Evolutionary conservation across 2,329 filamentous ascomycete genomes (phyloP).

Genomic region (Colletotrichum sp.): DNA sequence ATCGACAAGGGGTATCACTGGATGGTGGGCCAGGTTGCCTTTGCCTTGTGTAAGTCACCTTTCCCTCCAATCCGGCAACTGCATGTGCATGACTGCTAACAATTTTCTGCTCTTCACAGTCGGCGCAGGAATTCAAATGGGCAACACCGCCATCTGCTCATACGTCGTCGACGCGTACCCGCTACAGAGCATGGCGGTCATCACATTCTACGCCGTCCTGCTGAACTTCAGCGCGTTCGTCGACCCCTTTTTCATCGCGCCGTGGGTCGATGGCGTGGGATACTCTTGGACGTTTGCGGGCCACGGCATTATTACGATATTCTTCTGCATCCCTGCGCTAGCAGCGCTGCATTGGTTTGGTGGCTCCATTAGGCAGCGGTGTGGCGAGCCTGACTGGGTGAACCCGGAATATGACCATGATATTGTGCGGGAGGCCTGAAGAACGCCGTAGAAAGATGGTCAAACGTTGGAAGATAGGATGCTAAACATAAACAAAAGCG

Average conservation of each 20-base stretch:
- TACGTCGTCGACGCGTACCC: slow-evolving; percentile 63
- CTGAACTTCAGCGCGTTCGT: slow-evolving; percentile 55
- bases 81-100: background rate
- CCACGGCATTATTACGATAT: slow-evolving; percentile 50
- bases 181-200: slow-evolving; percentile 56
- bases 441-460: background rate
- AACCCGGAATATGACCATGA: slow-evolving; percentile 43
- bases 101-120: slow-evolving; percentile 34
- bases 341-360: slow-evolving; percentile 45
- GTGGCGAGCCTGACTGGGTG: slow-evolving; percentile 46
- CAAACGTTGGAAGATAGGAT: background rate
- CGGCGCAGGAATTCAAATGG: slow-evolving; percentile 59
- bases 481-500: background rate
- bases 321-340: slow-evolving; percentile 41
- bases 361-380: slow-evolving; percentile 35
- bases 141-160: slow-evolving; percentile 55
- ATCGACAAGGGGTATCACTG: slow-evolving; percentile 58
- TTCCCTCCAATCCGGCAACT: too few relatives aligned
- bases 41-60: slow-evolving; percentile 60
- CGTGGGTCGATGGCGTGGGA: slow-evolving; percentile 48
- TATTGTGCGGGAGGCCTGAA: background rate
- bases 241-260: slow-evolving; percentile 53
- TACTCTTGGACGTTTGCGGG: slow-evolving; percentile 57
- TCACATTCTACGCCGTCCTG: slow-evolving; percentile 59
- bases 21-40: slow-evolving; percentile 60